Percentiles rank a stretch among this genome's conserved stretches.
phyloP scores from a whole-genome alignment of 2,329 filamentous ascomycete species.

The Huntiella savannae region DNA sequence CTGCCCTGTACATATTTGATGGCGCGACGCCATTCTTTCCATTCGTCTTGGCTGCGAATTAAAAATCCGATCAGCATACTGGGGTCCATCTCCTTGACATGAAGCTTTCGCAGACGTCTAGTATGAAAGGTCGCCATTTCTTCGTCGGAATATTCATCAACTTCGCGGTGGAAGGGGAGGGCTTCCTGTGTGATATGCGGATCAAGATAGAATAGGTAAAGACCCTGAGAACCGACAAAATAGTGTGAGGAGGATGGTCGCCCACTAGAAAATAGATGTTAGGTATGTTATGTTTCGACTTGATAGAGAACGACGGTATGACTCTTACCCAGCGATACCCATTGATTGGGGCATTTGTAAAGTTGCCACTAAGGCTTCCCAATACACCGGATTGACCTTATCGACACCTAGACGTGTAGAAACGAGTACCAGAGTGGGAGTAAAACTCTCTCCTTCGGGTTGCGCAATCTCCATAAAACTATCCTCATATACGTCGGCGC shows the following conservation, averaged over 20 bases:
- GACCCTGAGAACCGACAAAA: constrained; percentile 43
- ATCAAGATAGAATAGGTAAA: constrained; percentile 82
- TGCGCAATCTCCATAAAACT: constrained; percentile 63
- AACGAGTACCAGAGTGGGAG: constrained; percentile 74
- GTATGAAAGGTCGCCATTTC: constrained; percentile 79
- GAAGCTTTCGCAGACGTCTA: constrained; percentile 59
- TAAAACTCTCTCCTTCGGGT: constrained; percentile 44
- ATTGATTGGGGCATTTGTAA: constrained; percentile 84
- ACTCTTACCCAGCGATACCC: constrained; percentile 71
- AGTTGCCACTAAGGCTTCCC: constrained; percentile 73
- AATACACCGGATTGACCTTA: constrained; percentile 84
- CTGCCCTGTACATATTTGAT: constrained; percentile 63
- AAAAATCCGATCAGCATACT: constrained; percentile 95
- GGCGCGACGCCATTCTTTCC: constrained; percentile 61
- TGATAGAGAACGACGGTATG: constrained; percentile 1
- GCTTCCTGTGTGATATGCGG: constrained; percentile 71
- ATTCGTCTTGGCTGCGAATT: constrained; percentile 65
- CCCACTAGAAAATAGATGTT: constrained; percentile 35
- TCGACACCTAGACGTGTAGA: constrained; percentile 84
- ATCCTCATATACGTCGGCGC: constrained; percentile 84
- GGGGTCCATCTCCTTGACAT: constrained; percentile 86
- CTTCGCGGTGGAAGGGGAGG: constrained; percentile 40
- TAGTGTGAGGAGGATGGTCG: constrained; percentile 72
- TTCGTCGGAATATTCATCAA: constrained; percentile 42
- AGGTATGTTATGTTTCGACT: constrained; percentile 5